A percentile compares a stretch with the other conserved stretches of the same genome.
phyloP scores from a whole-genome alignment of 306 rosid genomes.

The Quercus glauca region DNA sequence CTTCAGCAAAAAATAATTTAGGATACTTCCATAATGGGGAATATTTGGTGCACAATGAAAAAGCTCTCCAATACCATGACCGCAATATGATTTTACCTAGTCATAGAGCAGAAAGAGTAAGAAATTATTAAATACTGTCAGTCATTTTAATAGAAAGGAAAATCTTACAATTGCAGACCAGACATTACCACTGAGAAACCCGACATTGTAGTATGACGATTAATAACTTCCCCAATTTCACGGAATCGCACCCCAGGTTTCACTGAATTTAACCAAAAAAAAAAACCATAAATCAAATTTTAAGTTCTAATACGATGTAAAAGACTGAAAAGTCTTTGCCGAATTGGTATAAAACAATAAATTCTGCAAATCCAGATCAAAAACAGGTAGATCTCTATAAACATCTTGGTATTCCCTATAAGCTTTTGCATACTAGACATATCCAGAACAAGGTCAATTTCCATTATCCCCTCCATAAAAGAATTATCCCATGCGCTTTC shows the following conservation, averaged over 20 bases:
- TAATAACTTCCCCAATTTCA: constrained; percentile 89
- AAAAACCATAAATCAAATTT: constrained; percentile 14
- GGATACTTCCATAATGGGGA: constrained; percentile 88
- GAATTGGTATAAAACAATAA: constrained; percentile 1
- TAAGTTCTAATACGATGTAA: constrained; percentile 1
- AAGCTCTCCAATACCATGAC: constrained; percentile 99
- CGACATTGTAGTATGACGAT: constrained; percentile 76
- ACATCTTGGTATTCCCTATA: background rate
- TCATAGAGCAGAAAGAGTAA: constrained; percentile 1
- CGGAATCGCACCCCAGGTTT: constrained; percentile 95
- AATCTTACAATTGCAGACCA: constrained; percentile 9
- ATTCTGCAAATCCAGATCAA: background rate
- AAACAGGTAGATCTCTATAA: background rate
- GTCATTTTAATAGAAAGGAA: constrained; percentile 5
- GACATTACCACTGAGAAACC: constrained; percentile 89
- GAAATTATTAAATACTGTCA: constrained; percentile 1
- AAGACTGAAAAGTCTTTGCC: background rate
- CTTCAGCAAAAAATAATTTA: constrained; percentile 8
- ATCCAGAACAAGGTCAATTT: background rate
- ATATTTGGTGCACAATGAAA: constrained; percentile 95
- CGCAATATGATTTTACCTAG: constrained; percentile 79
- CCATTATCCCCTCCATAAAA: background rate
- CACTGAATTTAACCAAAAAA: constrained; percentile 47
- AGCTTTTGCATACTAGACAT: background rate
- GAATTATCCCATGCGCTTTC: background rate